Conservation (phyloP, 2,329 filamentous ascomycete species). For the Talaromyces sp. region DNA sequence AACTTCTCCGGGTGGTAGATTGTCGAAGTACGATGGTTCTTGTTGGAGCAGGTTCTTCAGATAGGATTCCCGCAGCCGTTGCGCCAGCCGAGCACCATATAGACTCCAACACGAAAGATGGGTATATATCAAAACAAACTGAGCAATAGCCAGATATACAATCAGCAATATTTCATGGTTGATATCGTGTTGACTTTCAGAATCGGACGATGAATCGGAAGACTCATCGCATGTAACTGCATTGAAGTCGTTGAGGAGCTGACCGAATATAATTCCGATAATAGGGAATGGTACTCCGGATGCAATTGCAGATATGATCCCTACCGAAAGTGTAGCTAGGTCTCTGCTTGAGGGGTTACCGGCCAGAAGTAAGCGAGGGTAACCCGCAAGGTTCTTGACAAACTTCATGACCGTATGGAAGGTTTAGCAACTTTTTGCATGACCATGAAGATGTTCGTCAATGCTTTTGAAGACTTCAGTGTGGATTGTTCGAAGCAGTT, state of each 20-base stretch:
- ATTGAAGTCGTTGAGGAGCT: constrained; percentile 40
- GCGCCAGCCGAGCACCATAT: constrained; percentile 60
- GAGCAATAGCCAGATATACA: constrained; percentile 61
- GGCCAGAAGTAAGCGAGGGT: constrained; percentile 36
- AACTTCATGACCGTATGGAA: constrained; percentile 24
- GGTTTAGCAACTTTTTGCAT: not conserved
- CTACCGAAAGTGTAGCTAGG: constrained; percentile 27
- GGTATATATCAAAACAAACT: constrained; percentile 62
- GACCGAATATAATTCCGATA: constrained; percentile 39
- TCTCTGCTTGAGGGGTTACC: constrained; percentile 35
- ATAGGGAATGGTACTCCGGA: constrained; percentile 39
- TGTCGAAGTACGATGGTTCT: constrained; percentile 63
- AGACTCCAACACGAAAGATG: constrained; percentile 64
- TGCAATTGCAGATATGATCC: constrained; percentile 30
- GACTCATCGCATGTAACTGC: constrained; percentile 25
- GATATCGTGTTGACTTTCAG: constrained; percentile 10
- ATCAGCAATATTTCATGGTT: constrained; percentile 56
- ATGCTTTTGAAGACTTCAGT: not conserved
- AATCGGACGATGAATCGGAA: not conserved
- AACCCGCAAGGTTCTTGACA: constrained; percentile 32
- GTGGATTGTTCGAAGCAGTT: not conserved
- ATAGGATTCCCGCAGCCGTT: constrained; percentile 60
- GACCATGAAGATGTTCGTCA: too few species aligned
- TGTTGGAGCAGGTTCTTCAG: constrained; percentile 58
- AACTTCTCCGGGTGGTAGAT: constrained; percentile 60